Percentiles rank a stretch among this genome's conserved stretches.
Evolutionary conservation across 2,329 filamentous ascomycete species (phyloP).

Genomic region (Periconia sp.): DNA sequence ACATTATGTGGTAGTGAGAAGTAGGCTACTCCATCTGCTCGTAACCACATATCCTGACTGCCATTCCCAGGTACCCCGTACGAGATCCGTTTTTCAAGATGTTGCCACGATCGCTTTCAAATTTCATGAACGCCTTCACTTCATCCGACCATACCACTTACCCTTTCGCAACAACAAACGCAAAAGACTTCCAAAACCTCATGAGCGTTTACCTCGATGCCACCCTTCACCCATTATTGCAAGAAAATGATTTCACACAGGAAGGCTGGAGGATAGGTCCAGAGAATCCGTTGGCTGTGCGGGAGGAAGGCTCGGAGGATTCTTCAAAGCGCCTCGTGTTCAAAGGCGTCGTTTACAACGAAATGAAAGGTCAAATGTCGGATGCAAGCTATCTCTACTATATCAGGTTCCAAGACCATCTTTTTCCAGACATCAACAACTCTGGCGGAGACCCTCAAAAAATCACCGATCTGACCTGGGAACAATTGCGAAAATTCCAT

Average conservation of each 20-base stretch:
- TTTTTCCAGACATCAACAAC: conserved; percentile 93
- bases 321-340: conserved; percentile 77
- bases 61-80: conserved; percentile 74
- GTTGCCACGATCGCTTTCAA: conserved; percentile 95
- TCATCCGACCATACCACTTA: conserved; percentile 96
- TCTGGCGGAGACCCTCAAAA: conserved; percentile 95
- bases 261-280: conserved; percentile 97
- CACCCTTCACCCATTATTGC: conserved; percentile 85
- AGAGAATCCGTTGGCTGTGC: conserved; percentile 69
- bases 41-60: conserved; percentile 3
- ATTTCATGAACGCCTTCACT: conserved; percentile 99
- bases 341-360: conserved; percentile 98
- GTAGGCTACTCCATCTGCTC: conserved; percentile 48
- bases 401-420: conserved; percentile 90
- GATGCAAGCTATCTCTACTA: conserved; percentile 96
- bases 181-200: conserved; percentile 92
- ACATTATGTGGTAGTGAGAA: conserved; percentile 94
- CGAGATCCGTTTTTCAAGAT: conserved; percentile 99
- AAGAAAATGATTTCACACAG: conserved; percentile 89
- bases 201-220: conserved; percentile 97
- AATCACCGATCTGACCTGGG: conserved; percentile 92
- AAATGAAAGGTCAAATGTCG: conserved; percentile 99
- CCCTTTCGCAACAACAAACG: conserved; percentile 95
- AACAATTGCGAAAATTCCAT: conserved; percentile 86
- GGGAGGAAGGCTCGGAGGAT: conserved; percentile 49